Percentiles rank a stretch among this genome's conserved stretches.
Conservation (phyloP, 1,139 yeast species). For the Candida tropicalis region DNA sequence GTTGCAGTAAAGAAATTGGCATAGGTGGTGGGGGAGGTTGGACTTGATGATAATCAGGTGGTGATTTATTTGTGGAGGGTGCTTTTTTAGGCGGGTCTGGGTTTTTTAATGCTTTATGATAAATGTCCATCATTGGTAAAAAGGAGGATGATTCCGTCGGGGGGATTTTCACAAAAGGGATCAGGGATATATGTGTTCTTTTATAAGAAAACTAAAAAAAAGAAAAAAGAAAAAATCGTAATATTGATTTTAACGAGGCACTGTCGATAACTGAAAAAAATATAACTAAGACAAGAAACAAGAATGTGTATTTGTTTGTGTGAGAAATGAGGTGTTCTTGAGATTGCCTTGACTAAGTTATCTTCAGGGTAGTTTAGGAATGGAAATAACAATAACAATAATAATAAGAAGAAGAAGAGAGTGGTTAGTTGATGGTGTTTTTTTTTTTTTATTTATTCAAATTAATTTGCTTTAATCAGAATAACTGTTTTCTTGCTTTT, state of each 20-base stretch:
- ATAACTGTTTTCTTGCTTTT: no score
- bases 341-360: not conserved
- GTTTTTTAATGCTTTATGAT: conserved; percentile 17
- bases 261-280: not conserved
- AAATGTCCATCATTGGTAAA: conserved; percentile 16
- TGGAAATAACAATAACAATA: no score
- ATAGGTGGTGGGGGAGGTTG: not conserved
- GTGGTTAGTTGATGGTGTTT: not conserved
- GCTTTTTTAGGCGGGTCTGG: conserved; percentile 19
- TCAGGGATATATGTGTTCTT: not conserved
- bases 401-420: no score
- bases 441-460: not conserved
- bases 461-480: not conserved
- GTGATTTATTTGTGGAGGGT: conserved; percentile 11
- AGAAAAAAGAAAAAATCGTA: not conserved
- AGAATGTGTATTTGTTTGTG: no score
- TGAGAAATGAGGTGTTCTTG: not conserved
- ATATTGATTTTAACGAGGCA: conserved; percentile 3
- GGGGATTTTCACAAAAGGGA: no score
- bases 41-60: conserved; percentile 1
- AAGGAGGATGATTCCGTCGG: no score
- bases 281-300: not conserved
- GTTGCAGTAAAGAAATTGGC: conserved; percentile 1
- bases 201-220: not conserved
- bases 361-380: not conserved